These are phyloP conservation scores for Rosa hybrid DNA, from an alignment of 331 rosid genomes.

Conservation along the genomic window DNA sequence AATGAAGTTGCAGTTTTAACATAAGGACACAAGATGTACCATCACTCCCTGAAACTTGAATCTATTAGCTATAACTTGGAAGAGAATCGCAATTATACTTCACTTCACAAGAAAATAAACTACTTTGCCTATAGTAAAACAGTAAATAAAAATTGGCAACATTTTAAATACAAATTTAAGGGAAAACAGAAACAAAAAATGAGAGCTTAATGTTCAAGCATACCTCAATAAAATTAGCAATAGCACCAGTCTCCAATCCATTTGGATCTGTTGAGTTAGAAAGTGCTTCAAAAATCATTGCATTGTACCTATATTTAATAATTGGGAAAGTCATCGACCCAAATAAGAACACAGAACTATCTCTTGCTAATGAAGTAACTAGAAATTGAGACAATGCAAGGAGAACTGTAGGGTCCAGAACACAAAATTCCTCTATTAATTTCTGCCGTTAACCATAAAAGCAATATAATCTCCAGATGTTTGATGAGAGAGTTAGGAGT, in stretches of 20 bases:
- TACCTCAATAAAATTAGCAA: constrained; percentile 56
- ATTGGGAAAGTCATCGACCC: constrained; percentile 11
- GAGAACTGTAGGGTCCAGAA: background rate
- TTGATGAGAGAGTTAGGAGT: background rate
- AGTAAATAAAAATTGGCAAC: background rate
- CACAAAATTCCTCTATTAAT: background rate
- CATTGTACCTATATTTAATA: constrained; percentile 33
- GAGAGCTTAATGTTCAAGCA: background rate
- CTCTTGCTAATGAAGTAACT: background rate
- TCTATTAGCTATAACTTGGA: background rate
- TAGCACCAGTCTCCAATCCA: constrained; percentile 50
- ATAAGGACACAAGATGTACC: background rate
- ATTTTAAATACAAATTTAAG: background rate
- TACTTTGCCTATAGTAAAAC: background rate
- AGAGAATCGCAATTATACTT: background rate
- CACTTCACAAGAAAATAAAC: constrained; percentile 1
- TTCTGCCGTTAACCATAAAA: background rate
- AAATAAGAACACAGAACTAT: constrained; percentile 4
- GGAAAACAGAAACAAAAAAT: background rate
- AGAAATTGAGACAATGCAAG: background rate
- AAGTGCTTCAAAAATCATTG: constrained; percentile 58
- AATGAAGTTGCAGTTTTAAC: background rate
- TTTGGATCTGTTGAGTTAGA: constrained; percentile 40
- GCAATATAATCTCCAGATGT: background rate
- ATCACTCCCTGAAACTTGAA: background rate